Conservation (phyloP, 208 protist genomes). For the Polymyxa betae region DNA sequence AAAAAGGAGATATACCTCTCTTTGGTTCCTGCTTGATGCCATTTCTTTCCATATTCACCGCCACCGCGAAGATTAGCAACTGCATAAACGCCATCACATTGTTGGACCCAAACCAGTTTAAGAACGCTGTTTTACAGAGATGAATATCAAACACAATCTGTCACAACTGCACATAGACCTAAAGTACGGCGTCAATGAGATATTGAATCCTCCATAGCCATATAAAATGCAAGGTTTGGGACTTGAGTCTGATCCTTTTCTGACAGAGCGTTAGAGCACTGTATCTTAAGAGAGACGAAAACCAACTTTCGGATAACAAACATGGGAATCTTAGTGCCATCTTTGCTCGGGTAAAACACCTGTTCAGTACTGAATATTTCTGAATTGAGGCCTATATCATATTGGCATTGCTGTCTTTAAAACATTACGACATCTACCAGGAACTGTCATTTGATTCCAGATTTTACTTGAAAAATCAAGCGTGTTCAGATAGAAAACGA, state of each 20-base stretch:
- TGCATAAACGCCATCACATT: slow-evolving; percentile 62
- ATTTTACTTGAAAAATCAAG: background rate
- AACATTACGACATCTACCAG: background rate
- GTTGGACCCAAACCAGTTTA: slow-evolving; percentile 53
- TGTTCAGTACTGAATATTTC: slow-evolving; percentile 53
- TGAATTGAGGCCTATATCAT: background rate
- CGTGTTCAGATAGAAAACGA: slow-evolving; percentile 33
- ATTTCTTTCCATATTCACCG: slow-evolving; percentile 65
- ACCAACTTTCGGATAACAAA: slow-evolving; percentile 51
- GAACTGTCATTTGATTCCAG: background rate
- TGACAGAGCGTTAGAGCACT: too few species aligned
- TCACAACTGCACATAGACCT: background rate
- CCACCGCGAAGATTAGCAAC: slow-evolving; percentile 62
- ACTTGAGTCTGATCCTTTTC: too few species aligned
- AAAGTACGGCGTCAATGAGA: slow-evolving; percentile 53
- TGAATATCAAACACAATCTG: background rate
- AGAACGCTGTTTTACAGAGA: background rate
- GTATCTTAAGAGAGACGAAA: too few species aligned
- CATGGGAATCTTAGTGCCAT: slow-evolving; percentile 63
- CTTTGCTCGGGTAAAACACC: slow-evolving; percentile 59
- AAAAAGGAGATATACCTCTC: slow-evolving; percentile 53
- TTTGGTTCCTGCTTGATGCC: slow-evolving; percentile 58
- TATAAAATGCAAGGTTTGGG: slow-evolving; percentile 22
- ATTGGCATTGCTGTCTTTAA: background rate
- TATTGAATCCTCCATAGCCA: slow-evolving; percentile 63